These are phyloP conservation scores for Xylariaceae sp. DNA, from an alignment of 2,329 filamentous ascomycete species.

Conservation along the genomic window DNA sequence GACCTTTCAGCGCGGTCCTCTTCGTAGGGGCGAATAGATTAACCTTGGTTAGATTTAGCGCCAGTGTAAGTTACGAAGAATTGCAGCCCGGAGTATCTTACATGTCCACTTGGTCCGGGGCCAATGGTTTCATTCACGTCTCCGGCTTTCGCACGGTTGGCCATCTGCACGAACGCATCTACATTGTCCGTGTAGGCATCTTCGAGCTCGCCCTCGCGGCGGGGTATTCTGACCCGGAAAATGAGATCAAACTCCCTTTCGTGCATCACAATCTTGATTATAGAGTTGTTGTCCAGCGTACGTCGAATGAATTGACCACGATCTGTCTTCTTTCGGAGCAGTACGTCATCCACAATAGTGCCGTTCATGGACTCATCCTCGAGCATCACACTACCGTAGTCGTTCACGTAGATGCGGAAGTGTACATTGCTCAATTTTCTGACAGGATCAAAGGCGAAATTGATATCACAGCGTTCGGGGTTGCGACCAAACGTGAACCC, in stretches of 20 bases:
- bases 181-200: constrained; percentile 66
- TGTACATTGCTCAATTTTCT: constrained; percentile 89
- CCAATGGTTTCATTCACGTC: constrained; percentile 42
- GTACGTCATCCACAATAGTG: constrained; percentile 72
- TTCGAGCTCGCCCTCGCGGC: constrained; percentile 62
- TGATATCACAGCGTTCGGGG: constrained; percentile 63
- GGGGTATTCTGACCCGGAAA: constrained; percentile 83
- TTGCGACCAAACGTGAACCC: constrained; percentile 91
- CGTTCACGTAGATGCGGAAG: constrained; percentile 88
- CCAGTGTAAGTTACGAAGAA: not conserved
- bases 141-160: constrained; percentile 32
- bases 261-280: constrained; percentile 64
- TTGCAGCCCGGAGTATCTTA: constrained; percentile 26
- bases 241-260: constrained; percentile 57
- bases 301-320: constrained; percentile 43
- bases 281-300: constrained; percentile 67
- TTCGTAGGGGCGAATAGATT: constrained; percentile 29
- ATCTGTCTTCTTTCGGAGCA: constrained; percentile 54
- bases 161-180: constrained; percentile 55
- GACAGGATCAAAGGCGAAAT: constrained; percentile 60
- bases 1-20: constrained; percentile 14
- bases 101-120: constrained; percentile 46
- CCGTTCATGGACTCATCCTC: constrained; percentile 96
- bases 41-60: constrained; percentile 27
- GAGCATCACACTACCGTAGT: constrained; percentile 82